Evolutionary conservation across 2,329 filamentous ascomycete genomes (phyloP).

Genomic region (Ploettnerulaceae sp.): DNA sequence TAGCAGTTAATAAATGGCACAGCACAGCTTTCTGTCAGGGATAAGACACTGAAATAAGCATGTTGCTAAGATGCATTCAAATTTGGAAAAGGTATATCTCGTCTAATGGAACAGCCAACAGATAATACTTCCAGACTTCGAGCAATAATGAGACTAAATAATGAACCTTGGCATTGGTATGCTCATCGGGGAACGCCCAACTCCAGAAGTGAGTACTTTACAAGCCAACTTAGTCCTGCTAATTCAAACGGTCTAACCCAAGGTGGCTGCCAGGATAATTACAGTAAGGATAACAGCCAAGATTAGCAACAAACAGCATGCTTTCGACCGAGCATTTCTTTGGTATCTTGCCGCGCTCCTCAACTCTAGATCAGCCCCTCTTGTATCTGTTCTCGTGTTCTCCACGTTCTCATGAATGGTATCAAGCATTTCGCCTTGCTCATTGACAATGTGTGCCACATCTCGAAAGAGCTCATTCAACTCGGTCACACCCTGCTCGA

Average conservation of each 20-base stretch:
- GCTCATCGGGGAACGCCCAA: slow-evolving; percentile 8
- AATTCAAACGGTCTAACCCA: slow-evolving; percentile 51
- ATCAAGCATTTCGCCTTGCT: slow-evolving; percentile 86
- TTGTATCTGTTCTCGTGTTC: slow-evolving; percentile 73
- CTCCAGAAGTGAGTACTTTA: slow-evolving; percentile 10
- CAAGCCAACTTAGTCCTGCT: not conserved
- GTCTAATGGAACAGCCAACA: no score
- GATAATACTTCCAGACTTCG: no score
- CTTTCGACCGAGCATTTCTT: slow-evolving; percentile 91
- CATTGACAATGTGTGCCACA: slow-evolving; percentile 93
- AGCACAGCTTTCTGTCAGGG: no score
- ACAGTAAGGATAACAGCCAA: slow-evolving; percentile 84
- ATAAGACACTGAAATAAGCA: no score
- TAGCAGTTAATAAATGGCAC: no score
- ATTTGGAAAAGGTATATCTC: no score
- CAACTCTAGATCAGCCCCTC: slow-evolving; percentile 80
- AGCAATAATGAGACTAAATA: no score
- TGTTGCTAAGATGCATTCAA: no score
- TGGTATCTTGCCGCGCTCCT: slow-evolving; percentile 85
- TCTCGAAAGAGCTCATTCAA: slow-evolving; percentile 95
- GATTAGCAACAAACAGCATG: slow-evolving; percentile 86
- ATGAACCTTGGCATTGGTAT: slow-evolving; percentile 2
- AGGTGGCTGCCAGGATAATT: slow-evolving; percentile 77
- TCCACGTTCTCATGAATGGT: slow-evolving; percentile 87
- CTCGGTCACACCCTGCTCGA: slow-evolving; percentile 92